Evolutionary conservation across 805 yeast genomes (phyloP), one percentile per base, ranked within the genome.

Genomic region (Candida cerambycidarum): DNA sequence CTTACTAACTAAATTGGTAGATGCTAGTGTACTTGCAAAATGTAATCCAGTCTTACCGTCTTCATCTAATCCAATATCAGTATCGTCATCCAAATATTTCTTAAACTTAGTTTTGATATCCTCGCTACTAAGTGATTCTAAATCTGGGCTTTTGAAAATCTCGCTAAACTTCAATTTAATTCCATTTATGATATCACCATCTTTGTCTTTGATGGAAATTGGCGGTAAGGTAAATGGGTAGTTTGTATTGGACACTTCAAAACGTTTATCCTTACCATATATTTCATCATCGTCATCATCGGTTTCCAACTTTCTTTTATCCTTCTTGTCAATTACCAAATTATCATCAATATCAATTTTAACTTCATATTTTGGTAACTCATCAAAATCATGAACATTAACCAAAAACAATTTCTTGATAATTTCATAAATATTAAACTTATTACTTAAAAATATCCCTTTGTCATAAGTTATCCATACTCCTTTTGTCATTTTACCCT

Each of bases 321-420:
- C 18, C 11, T 32, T 10, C 13, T 36, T 36, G 7, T 18, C 24
- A n/a, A 12, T 12, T 25, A 7, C 29, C 11, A 25, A 25, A 15
- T 25, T 7, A n/a, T 19, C 18, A 28, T 32, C 32, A 32, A n/a
- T n/a, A 19, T 40, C 39, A n/a, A 17, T 10, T 17, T 24, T 24
- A 16, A 15, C 30, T 25, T 38, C 46, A 12, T 25, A 41, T 43
- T 52, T 56, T 7, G 72, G 72, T 19, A 70, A 57, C 43, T 53
- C 55, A 41, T 69, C 73, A 46, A 54, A 69, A 43, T 69, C 74
- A 46, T 70, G 76, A 29, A 70, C 76, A 46, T 70, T 75, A n/a
- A 70, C 60, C 41, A 70, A 54, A 41, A 69, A 67, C 35, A 70
- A 52, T 42, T 51, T 55, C 53, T 69, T 69, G 19, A 59, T 53